Evolutionary conservation across 805 yeast species (phyloP).

Genomic region (Pichia occidentalis): DNA sequence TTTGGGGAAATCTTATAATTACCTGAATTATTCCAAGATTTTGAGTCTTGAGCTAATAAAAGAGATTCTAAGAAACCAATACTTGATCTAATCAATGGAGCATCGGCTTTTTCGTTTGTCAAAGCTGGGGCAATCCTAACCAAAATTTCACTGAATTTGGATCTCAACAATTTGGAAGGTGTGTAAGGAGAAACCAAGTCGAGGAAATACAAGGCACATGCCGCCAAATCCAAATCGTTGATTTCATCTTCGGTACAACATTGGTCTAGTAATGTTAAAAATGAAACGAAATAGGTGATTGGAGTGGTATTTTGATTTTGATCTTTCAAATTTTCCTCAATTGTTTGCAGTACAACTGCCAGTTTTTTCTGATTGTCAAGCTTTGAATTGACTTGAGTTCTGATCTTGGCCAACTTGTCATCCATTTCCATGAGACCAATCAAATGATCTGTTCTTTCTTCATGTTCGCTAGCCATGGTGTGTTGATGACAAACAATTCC

Average conservation of each 20-base stretch:
- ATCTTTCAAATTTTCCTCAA: slow-evolving; percentile 78
- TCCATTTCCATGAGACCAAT: slow-evolving; percentile 43
- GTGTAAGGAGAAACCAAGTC: slow-evolving; percentile 73
- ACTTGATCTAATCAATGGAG: slow-evolving; percentile 76
- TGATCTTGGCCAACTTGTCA: slow-evolving; percentile 56
- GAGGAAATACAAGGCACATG: slow-evolving; percentile 71
- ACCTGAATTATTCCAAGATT: slow-evolving; percentile 62
- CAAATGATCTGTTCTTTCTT: slow-evolving; percentile 14
- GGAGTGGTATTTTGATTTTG: slow-evolving; percentile 58
- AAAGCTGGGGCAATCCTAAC: slow-evolving; percentile 77
- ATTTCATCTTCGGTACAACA: slow-evolving; percentile 48
- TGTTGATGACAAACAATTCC: neutral
- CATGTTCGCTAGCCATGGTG: neutral
- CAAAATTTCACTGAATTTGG: slow-evolving; percentile 72
- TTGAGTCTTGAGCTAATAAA: slow-evolving; percentile 70
- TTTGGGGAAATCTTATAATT: slow-evolving; percentile 58
- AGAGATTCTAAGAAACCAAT: slow-evolving; percentile 80
- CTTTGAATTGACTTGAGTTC: slow-evolving; percentile 70
- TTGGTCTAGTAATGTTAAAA: slow-evolving; percentile 75
- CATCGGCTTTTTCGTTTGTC: slow-evolving; percentile 60
- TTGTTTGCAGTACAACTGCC: slow-evolving; percentile 78
- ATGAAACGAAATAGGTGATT: slow-evolving; percentile 79
- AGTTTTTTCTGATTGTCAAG: slow-evolving; percentile 80
- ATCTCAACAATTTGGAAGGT: slow-evolving; percentile 59
- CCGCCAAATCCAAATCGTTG: slow-evolving; percentile 57